phyloP scores from a whole-genome alignment of 2,329 filamentous ascomycete species.

The Exophiala spinifera region DNA sequence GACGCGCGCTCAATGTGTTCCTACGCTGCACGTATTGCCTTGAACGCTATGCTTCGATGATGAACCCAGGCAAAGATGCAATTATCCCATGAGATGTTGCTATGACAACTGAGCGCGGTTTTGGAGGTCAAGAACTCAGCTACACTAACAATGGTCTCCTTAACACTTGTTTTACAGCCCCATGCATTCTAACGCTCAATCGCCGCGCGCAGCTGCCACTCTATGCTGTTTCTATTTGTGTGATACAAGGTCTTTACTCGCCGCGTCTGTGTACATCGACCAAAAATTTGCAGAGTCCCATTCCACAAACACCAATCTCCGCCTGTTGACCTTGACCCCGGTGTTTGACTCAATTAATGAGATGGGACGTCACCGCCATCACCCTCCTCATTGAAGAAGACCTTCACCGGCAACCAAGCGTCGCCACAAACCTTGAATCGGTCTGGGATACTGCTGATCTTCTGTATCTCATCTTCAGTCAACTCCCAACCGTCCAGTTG shows the following conservation, averaged over 20 bases:
- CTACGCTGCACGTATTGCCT: too few species aligned
- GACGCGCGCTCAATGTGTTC: too few species aligned
- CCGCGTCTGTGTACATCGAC: not conserved
- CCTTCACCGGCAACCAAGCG: conserved; percentile 59
- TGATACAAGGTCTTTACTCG: not conserved
- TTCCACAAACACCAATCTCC: not conserved
- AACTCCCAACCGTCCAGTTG: conserved; percentile 72
- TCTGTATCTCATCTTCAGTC: conserved; percentile 67
- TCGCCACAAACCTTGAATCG: conserved; percentile 82
- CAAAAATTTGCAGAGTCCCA: not conserved
- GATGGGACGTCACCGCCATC: conserved; percentile 22
- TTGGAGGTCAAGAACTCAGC: not conserved
- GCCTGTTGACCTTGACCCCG: not conserved
- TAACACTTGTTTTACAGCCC: not conserved
- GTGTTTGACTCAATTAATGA: conserved; percentile 9
- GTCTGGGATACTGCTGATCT: conserved; percentile 65
- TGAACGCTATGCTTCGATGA: too few species aligned
- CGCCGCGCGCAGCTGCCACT: not conserved
- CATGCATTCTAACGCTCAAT: not conserved
- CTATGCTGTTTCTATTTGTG: not conserved
- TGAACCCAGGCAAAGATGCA: not conserved
- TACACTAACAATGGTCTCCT: not conserved
- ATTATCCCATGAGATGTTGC: not conserved
- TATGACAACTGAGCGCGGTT: not conserved
- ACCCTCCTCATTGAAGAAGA: conserved; percentile 59